Evolutionary conservation across 1,139 yeast genomes (phyloP).

Genomic region (Pichia sp.): DNA sequence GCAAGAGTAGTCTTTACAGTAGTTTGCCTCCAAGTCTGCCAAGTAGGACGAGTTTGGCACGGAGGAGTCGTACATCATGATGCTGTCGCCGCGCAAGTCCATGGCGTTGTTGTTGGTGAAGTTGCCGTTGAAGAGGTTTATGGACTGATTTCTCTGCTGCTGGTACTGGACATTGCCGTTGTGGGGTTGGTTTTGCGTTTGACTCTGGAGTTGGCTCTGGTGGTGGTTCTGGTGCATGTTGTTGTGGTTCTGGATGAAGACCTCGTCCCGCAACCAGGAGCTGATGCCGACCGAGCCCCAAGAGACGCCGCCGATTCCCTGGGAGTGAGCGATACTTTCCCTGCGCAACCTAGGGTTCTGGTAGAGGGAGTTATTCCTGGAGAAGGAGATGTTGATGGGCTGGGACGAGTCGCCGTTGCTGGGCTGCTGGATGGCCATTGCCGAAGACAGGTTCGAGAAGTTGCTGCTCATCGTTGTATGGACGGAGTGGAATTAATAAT

Average conservation of each 20-base stretch:
- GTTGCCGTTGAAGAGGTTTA: constrained; percentile 20
- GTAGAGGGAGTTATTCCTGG: constrained; percentile 33
- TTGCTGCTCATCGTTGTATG: constrained; percentile 8
- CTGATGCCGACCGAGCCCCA: constrained; percentile 97
- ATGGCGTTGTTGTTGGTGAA: constrained; percentile 21
- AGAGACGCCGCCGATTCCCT: constrained; percentile 97
- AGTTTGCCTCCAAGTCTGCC: constrained; percentile 91
- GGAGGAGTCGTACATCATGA: constrained; percentile 49
- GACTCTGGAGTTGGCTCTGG: constrained; percentile 5
- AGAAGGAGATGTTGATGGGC: constrained; percentile 32
- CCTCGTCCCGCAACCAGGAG: constrained; percentile 94
- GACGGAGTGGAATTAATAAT: too few species aligned
- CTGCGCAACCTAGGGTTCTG: constrained; percentile 58
- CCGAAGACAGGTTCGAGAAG: constrained; percentile 9
- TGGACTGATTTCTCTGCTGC: constrained; percentile 16
- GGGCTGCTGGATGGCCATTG: constrained; percentile 19
- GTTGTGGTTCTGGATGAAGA: constrained; percentile 39
- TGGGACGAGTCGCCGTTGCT: constrained; percentile 19
- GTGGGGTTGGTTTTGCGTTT: constrained; percentile 15
- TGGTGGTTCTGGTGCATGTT: constrained; percentile 1
- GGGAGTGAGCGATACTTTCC: constrained; percentile 91
- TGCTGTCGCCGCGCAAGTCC: constrained; percentile 23
- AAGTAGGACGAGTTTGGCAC: constrained; percentile 64
- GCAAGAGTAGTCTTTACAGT: constrained; percentile 93
- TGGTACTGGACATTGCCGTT: constrained; percentile 19